A percentile compares a stretch with the other conserved stretches of the same genome.
Evolutionary conservation across 139 green algal species (phyloP).

Genomic region (Gonium pectorale): DNA sequence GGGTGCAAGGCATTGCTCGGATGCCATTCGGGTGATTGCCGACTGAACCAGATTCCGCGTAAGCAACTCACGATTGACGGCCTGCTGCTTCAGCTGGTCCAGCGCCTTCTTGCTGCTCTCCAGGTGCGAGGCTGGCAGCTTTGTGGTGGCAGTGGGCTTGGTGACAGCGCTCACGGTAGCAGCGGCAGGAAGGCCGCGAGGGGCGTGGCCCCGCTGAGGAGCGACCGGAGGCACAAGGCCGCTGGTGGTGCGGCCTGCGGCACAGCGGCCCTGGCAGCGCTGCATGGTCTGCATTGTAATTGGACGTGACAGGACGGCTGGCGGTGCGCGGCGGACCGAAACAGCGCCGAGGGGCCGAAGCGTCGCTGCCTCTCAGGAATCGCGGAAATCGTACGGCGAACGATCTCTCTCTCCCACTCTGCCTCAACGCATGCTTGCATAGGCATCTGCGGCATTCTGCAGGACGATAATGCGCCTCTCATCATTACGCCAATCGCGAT

Average conservation of each 20-base stretch:
- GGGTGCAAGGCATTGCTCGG: neutral
- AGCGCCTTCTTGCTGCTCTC: slow-evolving; percentile 72
- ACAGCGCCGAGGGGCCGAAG: neutral
- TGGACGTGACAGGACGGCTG: neutral
- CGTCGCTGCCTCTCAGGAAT: too few relatives aligned
- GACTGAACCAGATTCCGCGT: neutral
- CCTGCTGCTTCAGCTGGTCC: slow-evolving; percentile 66
- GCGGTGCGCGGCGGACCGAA: neutral
- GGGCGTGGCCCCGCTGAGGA: neutral
- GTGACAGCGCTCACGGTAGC: neutral
- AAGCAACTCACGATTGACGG: slow-evolving; percentile 74
- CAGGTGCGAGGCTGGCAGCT: slow-evolving; percentile 72
- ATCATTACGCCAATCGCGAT: too few relatives aligned
- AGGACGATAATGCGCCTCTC: too few relatives aligned
- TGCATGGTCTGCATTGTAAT: slow-evolving; percentile 45
- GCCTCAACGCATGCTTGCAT: too few relatives aligned
- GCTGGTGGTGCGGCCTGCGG: slow-evolving; percentile 4
- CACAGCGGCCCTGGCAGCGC: slow-evolving; percentile 23
- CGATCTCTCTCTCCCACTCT: too few relatives aligned
- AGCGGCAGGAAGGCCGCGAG: neutral
- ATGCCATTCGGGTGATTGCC: neutral
- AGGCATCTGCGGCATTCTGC: too few relatives aligned
- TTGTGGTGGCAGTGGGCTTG: slow-evolving; percentile 9
- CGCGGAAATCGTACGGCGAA: too few relatives aligned
- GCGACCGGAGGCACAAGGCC: slow-evolving; percentile 1